These are phyloP conservation scores for Tephrocybe sp. DNA, from an alignment of 768 basidiomycete species.

Conservation along the genomic window DNA sequence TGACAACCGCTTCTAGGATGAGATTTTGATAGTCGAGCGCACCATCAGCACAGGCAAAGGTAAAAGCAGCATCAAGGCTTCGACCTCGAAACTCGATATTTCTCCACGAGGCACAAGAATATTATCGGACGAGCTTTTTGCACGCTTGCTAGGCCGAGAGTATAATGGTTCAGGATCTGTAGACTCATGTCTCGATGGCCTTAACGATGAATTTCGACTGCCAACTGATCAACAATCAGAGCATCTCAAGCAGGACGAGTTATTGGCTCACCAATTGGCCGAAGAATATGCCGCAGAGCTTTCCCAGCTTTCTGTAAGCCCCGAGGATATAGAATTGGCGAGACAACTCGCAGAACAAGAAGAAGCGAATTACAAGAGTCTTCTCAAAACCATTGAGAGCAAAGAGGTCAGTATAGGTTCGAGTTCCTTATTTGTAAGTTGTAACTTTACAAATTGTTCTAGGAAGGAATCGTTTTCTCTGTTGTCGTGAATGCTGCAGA, in stretches of 20 bases:
- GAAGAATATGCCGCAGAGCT: background rate
- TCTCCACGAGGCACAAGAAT: background rate
- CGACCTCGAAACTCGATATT: background rate
- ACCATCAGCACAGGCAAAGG: background rate
- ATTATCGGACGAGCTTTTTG: background rate
- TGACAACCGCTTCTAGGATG: background rate
- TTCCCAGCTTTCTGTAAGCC: background rate
- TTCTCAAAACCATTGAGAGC: background rate
- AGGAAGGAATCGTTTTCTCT: constrained; percentile 1
- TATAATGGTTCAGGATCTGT: background rate
- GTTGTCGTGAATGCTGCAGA: background rate
- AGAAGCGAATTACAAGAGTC: background rate
- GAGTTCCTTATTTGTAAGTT: too few relatives aligned
- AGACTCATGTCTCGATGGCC: too few relatives aligned
- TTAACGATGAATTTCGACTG: too few relatives aligned
- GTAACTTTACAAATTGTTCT: background rate
- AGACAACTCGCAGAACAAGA: background rate
- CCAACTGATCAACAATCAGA: background rate
- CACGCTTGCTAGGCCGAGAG: background rate
- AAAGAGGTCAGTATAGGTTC: background rate
- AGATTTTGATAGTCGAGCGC: background rate
- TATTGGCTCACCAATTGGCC: background rate
- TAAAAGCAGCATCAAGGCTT: background rate
- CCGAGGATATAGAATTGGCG: background rate
- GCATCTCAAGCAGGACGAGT: background rate